Evolutionary conservation across 2,329 filamentous ascomycete genomes (phyloP), one percentile per base, ranked within the genome.

Genomic region (Aureobasidium sp.): DNA sequence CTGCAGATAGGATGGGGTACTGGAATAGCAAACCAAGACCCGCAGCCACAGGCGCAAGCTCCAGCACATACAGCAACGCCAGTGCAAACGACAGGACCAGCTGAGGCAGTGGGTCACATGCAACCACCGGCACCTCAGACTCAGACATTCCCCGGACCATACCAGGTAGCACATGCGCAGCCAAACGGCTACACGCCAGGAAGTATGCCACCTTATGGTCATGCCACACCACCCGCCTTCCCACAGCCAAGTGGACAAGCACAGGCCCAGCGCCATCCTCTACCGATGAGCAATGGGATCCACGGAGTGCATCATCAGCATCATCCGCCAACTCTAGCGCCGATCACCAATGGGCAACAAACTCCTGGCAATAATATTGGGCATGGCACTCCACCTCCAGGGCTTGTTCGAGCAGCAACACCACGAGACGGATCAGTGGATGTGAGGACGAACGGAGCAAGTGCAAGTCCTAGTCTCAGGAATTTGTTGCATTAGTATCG

Each of bases 381-480:
- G 4, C 60, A 62, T 34, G 60, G 52, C 15, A 62, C 44, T 32
- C 55, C 61, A 10, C 36, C 47, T 21, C 16, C 44, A 48, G 48
- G 44, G 13, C 10, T 63, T 48, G 54, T 55, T 10, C 27, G 61
- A 48, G 66, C 68, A 5, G 66, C 64, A 11, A 69, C 70, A 42
- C 69, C 69, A 27, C 65, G 65, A 50, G 66, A 65, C 21, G 66
- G 63, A 25, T 67, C 67, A 49, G 63, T 61, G 25, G 68, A 67
- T 50, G 66, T 66, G 16, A 49, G 63, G 29, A 59, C 54, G 25
- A 53, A 54, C 32, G 72, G 72, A 16, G 72, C 78, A 15, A 79
- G 77, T 63, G 78, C 78, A 13, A 79, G 77, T 64, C 78, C 78
- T 16, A 79, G 74, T 62, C 69, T 80, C 67, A 73, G 74, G 60